These are phyloP conservation scores for Teratosphaeria zuluensis DNA, from an alignment of 2,329 filamentous ascomycete genomes.

Conservation along the genomic window DNA sequence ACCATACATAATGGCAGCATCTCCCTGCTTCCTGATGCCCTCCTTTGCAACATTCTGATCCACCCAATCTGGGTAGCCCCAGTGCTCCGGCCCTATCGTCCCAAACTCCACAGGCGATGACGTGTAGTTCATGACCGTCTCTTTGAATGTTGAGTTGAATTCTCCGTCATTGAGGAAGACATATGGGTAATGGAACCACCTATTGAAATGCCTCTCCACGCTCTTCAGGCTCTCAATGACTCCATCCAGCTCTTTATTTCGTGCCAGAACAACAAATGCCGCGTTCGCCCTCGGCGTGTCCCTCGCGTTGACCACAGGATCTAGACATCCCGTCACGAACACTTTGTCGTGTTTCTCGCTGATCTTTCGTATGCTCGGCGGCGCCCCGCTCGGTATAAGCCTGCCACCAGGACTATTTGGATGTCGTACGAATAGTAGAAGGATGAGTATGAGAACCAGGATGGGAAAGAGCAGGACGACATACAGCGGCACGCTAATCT, in stretches of 20 bases:
- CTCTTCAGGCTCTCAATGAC: slow-evolving; percentile 96
- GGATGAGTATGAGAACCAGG: slow-evolving; percentile 81
- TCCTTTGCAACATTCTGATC: slow-evolving; percentile 90
- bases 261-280: slow-evolving; percentile 86
- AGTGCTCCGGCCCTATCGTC: slow-evolving; percentile 81
- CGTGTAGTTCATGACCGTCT: slow-evolving; percentile 82
- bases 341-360: slow-evolving; percentile 96
- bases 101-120: slow-evolving; percentile 83
- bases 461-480: slow-evolving; percentile 87
- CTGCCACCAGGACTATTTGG: slow-evolving; percentile 73
- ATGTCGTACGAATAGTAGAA: slow-evolving; percentile 81
- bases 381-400: slow-evolving; percentile 77
- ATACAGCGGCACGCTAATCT: slow-evolving; percentile 83
- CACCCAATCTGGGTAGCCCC: slow-evolving; percentile 96
- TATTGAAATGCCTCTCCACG: slow-evolving; percentile 96
- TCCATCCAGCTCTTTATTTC: slow-evolving; percentile 93
- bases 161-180: slow-evolving; percentile 97
- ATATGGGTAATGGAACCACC: slow-evolving; percentile 97
- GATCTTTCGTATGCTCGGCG: slow-evolving; percentile 83
- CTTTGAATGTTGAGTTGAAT: slow-evolving; percentile 90
- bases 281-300: slow-evolving; percentile 73
- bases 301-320: slow-evolving; percentile 50
- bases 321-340: slow-evolving; percentile 81
- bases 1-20: slow-evolving; percentile 97
- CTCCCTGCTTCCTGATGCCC: slow-evolving; percentile 91